These are phyloP conservation scores for Saccharomycopsis guyanensis DNA, from an alignment of 805 yeast species.

Conservation along the genomic window DNA sequence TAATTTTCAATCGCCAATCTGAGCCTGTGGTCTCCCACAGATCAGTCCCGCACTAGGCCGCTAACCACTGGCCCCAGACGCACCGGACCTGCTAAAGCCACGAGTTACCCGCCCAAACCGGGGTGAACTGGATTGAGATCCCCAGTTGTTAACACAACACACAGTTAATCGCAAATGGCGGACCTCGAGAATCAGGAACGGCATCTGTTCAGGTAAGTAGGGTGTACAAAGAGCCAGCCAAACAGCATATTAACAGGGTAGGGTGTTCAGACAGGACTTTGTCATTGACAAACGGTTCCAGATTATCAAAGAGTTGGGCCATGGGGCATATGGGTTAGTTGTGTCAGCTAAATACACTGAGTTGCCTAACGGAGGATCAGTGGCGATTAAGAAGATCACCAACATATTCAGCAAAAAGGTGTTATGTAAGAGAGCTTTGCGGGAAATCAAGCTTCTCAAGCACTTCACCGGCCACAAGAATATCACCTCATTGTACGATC, in stretches of 20 bases:
- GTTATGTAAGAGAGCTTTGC: conserved; percentile 80
- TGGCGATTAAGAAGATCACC: conserved; percentile 94
- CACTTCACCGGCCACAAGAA: conserved; percentile 96
- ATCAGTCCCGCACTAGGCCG: no score
- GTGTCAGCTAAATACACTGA: conserved; percentile 85
- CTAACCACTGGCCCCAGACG: no score
- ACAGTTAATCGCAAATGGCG: conserved; percentile 4
- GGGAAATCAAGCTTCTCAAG: conserved; percentile 83
- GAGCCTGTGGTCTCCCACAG: background rate
- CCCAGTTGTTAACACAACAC: background rate
- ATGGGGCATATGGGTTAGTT: conserved; percentile 96
- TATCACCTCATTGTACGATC: conserved; percentile 89
- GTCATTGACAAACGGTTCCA: conserved; percentile 84
- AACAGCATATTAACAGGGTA: conserved; percentile 25
- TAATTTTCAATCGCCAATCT: no score
- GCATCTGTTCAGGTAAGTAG: conserved; percentile 13
- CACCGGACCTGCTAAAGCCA: background rate
- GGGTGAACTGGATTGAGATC: no score
- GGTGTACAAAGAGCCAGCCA: background rate
- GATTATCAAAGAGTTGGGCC: conserved; percentile 88
- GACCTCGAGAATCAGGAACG: conserved; percentile 18
- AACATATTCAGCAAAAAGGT: conserved; percentile 89
- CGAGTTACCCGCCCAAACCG: no score
- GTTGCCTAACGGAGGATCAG: conserved; percentile 66
- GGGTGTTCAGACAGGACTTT: conserved; percentile 85